phyloP scores from a whole-genome alignment of 179 eudicot species.

The Gypsophila paniculata region DNA sequence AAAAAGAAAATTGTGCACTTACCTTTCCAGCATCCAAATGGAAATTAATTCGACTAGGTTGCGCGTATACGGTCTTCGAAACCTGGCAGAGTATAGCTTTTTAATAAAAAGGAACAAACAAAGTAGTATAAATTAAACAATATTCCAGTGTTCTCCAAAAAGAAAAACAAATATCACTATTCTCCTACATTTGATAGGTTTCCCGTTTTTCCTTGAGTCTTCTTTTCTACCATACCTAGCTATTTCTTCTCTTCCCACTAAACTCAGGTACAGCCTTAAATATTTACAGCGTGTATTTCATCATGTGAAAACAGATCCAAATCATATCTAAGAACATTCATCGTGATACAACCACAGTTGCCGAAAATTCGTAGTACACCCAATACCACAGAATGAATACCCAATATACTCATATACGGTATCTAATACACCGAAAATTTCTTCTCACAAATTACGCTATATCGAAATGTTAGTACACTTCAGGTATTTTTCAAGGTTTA shows the following conservation, averaged over 20 bases:
- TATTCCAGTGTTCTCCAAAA: background rate
- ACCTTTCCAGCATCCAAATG: slow-evolving; percentile 96
- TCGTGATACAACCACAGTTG: background rate
- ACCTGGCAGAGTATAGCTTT: slow-evolving; percentile 42
- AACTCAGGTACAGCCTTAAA: background rate
- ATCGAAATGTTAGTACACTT: no score
- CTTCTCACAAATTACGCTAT: no score
- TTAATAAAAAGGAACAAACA: background rate
- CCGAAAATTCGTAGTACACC: background rate
- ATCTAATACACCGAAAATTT: background rate
- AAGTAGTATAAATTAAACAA: background rate
- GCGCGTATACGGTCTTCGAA: slow-evolving; percentile 95
- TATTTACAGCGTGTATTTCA: background rate
- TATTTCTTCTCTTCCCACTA: background rate
- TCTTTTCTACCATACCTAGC: background rate
- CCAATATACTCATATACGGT: background rate
- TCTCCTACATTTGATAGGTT: background rate
- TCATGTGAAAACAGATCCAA: background rate
- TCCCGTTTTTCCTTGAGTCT: background rate
- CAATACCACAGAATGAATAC: background rate
- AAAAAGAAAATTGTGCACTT: slow-evolving; percentile 25
- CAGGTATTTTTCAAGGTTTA: no score
- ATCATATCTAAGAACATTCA: background rate
- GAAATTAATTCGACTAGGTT: slow-evolving; percentile 91
- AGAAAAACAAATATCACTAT: background rate